Base-by-base conservation (phyloP, 768 basidiomycete species). In the Paxillus ammoniavirescens region DNA sequence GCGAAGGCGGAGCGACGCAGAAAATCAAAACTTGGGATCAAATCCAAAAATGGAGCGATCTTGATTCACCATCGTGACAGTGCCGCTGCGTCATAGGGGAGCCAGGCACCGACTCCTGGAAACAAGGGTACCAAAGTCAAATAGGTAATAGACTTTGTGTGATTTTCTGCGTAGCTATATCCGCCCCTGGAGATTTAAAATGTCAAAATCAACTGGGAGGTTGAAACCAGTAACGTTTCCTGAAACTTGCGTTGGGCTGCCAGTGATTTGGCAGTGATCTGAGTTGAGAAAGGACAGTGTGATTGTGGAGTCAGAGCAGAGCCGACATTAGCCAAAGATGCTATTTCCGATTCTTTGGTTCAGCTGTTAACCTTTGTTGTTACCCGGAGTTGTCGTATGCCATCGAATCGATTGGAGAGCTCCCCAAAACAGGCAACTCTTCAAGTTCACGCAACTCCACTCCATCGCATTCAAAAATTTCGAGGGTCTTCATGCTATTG, bases 401-500 rank as follows among this genome's bases (percentile, higher is more conserved):
- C 18, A n/a, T n/a, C n/a, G 21, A 33, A 50, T 50, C 56, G 42
- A 46, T 42, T 15, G 6, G 12, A 14, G 23, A 2, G 9, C 31
- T 9, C 15, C 4, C 48, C 53, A 4, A 37, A 57, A 50, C 14
- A 57, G 56, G 56, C 41, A 57, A 45, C 7, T 55, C 17, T 57
- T 56, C 48, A 50, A 47, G 53, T 50, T 54, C 53, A 50, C 7
- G 26, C 37, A 21, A 49, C 26, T n/a, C 28, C 14, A 26, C 3
- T 45, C 28, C 28, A 31, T 7, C 17, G 6, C 44, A 33, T 18
- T 40, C 37, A 40, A 28, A n/a, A 28, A 23, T 38, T 43, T 43
- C 37, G 15, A 49, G 47, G 37, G 47, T 49, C 12, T 12, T 30
- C 43, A 45, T 31, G 43, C 43, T 3, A 15, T n/a, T 8, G 15